Conservation (phyloP, 2,329 filamentous ascomycete genomes). For the Sarocladiaceae sp. region DNA sequence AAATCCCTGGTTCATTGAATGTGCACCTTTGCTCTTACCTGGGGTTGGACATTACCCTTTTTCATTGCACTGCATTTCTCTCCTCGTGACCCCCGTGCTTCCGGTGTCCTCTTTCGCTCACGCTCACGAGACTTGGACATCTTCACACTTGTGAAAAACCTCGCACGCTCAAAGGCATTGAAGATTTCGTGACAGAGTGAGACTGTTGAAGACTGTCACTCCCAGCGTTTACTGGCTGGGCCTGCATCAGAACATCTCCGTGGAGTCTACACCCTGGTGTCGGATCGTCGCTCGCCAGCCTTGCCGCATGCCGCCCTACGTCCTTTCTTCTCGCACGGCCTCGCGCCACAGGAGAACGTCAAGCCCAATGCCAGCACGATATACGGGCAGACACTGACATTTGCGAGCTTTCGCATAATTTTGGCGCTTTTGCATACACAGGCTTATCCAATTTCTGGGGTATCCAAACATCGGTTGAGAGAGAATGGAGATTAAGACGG, state of each 20-base stretch:
- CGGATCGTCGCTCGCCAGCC: background rate
- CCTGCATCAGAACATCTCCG: background rate
- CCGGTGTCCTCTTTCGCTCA: no score
- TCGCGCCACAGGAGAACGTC: background rate
- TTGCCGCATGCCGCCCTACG: slow-evolving; percentile 6
- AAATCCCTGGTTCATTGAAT: background rate
- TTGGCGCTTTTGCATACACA: background rate
- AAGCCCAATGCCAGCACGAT: background rate
- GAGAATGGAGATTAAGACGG: slow-evolving; percentile 1
- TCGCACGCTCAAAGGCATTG: no score
- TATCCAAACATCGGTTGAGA: no score
- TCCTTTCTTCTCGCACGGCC: background rate
- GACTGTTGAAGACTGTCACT: no score
- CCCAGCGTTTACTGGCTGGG: background rate
- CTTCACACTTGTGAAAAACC: no score
- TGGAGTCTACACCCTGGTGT: background rate
- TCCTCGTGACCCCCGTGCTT: no score
- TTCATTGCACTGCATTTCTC: no score
- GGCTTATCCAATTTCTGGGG: background rate
- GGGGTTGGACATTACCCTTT: background rate
- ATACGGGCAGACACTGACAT: background rate
- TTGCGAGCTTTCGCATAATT: background rate
- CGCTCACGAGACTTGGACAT: no score
- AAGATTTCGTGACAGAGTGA: no score
- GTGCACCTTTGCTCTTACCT: no score